A percentile compares a stretch with the other conserved stretches of the same genome.
phyloP scores from a whole-genome alignment of 108 stramenopile genomes.

The Stephanodiscus minutulus region DNA sequence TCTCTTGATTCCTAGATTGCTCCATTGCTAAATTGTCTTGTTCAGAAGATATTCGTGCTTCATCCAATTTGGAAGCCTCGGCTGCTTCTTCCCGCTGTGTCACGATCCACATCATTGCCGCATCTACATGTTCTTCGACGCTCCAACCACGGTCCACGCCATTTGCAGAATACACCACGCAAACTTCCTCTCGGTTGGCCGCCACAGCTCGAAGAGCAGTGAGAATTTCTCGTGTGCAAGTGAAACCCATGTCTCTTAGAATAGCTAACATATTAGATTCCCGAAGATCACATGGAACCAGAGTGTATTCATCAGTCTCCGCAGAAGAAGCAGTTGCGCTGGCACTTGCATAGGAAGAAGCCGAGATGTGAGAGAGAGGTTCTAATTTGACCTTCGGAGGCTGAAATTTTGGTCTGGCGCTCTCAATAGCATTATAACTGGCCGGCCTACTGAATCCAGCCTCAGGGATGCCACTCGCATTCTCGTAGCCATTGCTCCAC shows the following conservation, averaged over 20 bases:
- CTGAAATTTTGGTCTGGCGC: not conserved
- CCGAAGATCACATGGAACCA: constrained; percentile 32
- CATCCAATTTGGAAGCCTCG: constrained; percentile 62
- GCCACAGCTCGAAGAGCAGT: constrained; percentile 46
- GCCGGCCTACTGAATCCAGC: constrained; percentile 16
- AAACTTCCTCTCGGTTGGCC: constrained; percentile 19
- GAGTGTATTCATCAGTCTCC: constrained; percentile 18
- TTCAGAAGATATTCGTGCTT: constrained; percentile 58
- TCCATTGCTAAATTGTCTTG: constrained; percentile 26
- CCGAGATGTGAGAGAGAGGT: constrained; percentile 6
- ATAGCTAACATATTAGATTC: constrained; percentile 32
- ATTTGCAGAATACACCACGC: constrained; percentile 1
- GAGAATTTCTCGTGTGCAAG: constrained; percentile 46
- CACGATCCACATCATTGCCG: constrained; percentile 69
- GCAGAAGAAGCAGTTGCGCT: not conserved
- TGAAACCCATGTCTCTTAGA: constrained; percentile 51
- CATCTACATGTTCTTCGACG: constrained; percentile 46
- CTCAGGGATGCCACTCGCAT: not conserved
- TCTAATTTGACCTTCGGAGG: constrained; percentile 35
- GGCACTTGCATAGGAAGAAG: not conserved
- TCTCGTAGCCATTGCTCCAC: not conserved
- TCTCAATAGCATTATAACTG: not conserved
- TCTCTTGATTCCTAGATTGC: constrained; percentile 29
- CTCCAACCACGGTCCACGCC: constrained; percentile 19
- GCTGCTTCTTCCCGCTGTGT: constrained; percentile 63